These are phyloP conservation scores for Trichomonas tenax DNA, from an alignment of 208 protist species.

Conservation along the genomic window DNA sequence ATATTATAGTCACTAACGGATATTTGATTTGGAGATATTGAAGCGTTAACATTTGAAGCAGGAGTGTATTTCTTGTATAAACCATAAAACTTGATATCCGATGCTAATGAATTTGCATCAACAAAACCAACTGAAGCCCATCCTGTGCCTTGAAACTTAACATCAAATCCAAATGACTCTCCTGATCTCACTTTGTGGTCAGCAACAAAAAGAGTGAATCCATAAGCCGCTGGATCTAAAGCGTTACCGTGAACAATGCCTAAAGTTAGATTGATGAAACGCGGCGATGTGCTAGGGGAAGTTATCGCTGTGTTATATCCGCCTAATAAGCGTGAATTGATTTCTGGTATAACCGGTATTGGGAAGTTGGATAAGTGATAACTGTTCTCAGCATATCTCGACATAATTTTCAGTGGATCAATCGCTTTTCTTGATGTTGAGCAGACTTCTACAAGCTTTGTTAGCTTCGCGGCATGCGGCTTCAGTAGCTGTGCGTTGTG, in stretches of 20 bases:
- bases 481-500: background rate
- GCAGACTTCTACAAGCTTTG: background rate
- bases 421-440: background rate
- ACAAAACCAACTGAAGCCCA: background rate
- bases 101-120: background rate
- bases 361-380: background rate
- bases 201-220: background rate
- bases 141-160: background rate
- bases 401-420: background rate
- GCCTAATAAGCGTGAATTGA: too few relatives aligned
- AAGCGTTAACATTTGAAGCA: background rate
- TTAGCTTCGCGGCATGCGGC: background rate
- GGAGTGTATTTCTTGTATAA: background rate
- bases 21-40: background rate
- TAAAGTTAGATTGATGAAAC: background rate
- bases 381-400: background rate
- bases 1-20: background rate
- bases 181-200: background rate
- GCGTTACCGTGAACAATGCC: background rate
- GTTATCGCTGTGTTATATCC: too few relatives aligned
- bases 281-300: background rate
- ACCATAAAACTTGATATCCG: background rate
- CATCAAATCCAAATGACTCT: background rate
- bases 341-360: too few relatives aligned
- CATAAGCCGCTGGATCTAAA: background rate